Base-by-base conservation (phyloP, 257 asterid genomes). In the Eucommia ulmoides region DNA sequence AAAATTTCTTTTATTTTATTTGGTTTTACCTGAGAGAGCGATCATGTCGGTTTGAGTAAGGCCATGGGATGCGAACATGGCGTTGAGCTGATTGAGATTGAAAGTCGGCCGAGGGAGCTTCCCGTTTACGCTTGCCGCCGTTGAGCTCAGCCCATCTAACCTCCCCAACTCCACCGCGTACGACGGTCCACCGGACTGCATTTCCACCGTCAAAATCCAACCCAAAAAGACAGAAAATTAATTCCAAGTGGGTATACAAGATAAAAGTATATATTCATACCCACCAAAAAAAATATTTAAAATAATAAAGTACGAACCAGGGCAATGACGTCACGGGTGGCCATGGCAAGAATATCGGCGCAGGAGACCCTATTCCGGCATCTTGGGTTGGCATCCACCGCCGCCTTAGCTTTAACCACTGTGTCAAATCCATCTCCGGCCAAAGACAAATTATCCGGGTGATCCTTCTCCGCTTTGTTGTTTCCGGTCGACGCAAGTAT, bases 381-480 rank as follows among this genome's bases (percentile, higher is more conserved):
- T 0, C 60, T 45, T 1, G 75, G 51, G 18, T 58, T 73, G 1
- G 83, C 78, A 49, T 88, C 95, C 0, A 88, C 75, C 0, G 95
- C 97, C 0, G 81, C 82, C 53, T 84, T 84, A 11, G 97, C 97
- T 58, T 80, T 88, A 57, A 84, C 62, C 3, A 88, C 85, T 0
- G 94, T 67, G 66, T 88, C 97, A 47, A 88, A 88, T 23, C 97
- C 97, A 19, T 88, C 97, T 62, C 97, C 97, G n/a, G 97, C 97
- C 4, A 88, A 61, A 1, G 97, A 88, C 19, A 84, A 51, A 38
- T 88, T 88, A 54, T 84, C 95, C 0, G 83, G 76, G 42, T 82
- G 79, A 58, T 88, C 97, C 70, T 82, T 88, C 56, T 88, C 97
- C 0, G 97, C 94, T 51, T 20, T 75, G 51, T 82, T 84, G 10